A percentile compares a stretch with the other conserved stretches of the same genome.
phyloP scores from a whole-genome alignment of 176 grass and related monocot species.

The Lolium perenne region DNA sequence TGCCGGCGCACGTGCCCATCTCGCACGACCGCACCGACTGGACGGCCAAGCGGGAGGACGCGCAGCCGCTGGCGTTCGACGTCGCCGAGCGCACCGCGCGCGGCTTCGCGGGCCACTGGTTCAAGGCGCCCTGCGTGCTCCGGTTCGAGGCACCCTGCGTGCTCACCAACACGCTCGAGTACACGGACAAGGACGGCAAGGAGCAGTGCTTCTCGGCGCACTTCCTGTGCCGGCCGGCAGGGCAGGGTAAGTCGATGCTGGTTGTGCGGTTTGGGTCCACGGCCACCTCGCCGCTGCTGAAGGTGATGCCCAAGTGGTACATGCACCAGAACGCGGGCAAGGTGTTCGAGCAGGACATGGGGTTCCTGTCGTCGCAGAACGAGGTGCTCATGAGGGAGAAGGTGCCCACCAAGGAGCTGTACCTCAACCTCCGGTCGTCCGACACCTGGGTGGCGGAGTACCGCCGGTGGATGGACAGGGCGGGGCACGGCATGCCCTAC shows the following conservation, averaged over 20 bases:
- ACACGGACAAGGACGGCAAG: slow-evolving; percentile 59
- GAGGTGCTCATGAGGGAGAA: slow-evolving; percentile 89
- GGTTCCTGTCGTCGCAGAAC: slow-evolving; percentile 94
- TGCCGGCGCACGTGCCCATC: slow-evolving; percentile 93
- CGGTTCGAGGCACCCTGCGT: slow-evolving; percentile 82
- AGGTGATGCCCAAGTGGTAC: slow-evolving; percentile 67
- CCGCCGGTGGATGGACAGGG: slow-evolving; percentile 94
- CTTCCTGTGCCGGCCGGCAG: slow-evolving; percentile 80
- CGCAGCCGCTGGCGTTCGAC: slow-evolving; percentile 79
- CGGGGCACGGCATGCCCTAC: slow-evolving; percentile 88
- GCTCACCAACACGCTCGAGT: slow-evolving; percentile 74
- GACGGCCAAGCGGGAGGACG: slow-evolving; percentile 85
- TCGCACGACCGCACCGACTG: slow-evolving; percentile 98
- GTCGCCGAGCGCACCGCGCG: slow-evolving; percentile 66
- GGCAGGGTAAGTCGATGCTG: slow-evolving; percentile 88
- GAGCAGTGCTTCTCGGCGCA: slow-evolving; percentile 72
- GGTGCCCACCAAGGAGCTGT: slow-evolving; percentile 80
- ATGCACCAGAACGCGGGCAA: slow-evolving; percentile 82
- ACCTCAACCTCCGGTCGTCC: slow-evolving; percentile 79
- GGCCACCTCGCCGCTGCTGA: slow-evolving; percentile 26
- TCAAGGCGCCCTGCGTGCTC: slow-evolving; percentile 57
- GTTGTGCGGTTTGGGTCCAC: slow-evolving; percentile 75
- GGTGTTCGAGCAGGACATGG: slow-evolving; percentile 99
- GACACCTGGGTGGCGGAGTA: slow-evolving; percentile 97
- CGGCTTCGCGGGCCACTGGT: slow-evolving; percentile 83